Percentiles rank a stretch among this genome's conserved stretches.
Evolutionary conservation across 2,329 filamentous ascomycete genomes (phyloP).

Genomic region (Scortechinia acanthostroma): DNA sequence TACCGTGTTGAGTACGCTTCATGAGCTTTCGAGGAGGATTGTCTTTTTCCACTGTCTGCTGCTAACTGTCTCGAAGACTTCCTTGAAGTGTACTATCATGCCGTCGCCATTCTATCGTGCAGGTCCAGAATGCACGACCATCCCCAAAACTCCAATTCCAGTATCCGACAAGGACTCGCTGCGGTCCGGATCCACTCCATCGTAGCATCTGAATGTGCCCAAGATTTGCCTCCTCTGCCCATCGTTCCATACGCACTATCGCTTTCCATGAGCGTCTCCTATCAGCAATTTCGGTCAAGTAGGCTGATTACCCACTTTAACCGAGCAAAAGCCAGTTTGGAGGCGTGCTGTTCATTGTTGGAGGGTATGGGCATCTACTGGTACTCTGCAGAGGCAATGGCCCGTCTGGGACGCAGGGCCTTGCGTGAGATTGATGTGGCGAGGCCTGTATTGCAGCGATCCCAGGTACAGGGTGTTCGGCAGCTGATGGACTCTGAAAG

Average conservation of each 20-base stretch:
- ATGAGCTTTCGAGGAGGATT: too few relatives aligned
- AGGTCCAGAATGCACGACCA: slow-evolving; percentile 21
- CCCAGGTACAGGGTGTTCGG: background rate
- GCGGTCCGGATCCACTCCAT: slow-evolving; percentile 45
- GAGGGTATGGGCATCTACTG: slow-evolving; percentile 21
- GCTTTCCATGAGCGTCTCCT: slow-evolving; percentile 44
- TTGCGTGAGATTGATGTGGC: background rate
- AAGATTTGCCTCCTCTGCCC: slow-evolving; percentile 38
- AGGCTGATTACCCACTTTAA: slow-evolving; percentile 27
- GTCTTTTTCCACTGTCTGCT: slow-evolving; percentile 5
- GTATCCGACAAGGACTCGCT: slow-evolving; percentile 42
- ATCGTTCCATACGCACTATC: slow-evolving; percentile 46
- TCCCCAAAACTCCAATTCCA: slow-evolving; percentile 35
- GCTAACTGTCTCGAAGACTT: slow-evolving; percentile 22
- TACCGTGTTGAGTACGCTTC: slow-evolving; percentile 16
- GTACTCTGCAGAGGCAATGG: slow-evolving; percentile 30
- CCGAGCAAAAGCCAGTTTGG: slow-evolving; percentile 21
- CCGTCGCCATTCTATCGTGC: slow-evolving; percentile 46
- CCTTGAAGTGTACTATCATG: slow-evolving; percentile 46
- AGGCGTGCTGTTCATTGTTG: slow-evolving; percentile 21
- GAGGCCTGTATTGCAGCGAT: background rate
- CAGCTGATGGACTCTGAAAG: background rate
- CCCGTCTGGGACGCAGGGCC: slow-evolving; percentile 24
- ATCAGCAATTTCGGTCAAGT: slow-evolving; percentile 44
- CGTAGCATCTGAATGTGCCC: slow-evolving; percentile 32